A percentile compares a stretch with the other conserved stretches of the same genome.
Evolutionary conservation across 1,284 basidiomycete species (phyloP).

Genomic region (Cryptococcus sp.): DNA sequence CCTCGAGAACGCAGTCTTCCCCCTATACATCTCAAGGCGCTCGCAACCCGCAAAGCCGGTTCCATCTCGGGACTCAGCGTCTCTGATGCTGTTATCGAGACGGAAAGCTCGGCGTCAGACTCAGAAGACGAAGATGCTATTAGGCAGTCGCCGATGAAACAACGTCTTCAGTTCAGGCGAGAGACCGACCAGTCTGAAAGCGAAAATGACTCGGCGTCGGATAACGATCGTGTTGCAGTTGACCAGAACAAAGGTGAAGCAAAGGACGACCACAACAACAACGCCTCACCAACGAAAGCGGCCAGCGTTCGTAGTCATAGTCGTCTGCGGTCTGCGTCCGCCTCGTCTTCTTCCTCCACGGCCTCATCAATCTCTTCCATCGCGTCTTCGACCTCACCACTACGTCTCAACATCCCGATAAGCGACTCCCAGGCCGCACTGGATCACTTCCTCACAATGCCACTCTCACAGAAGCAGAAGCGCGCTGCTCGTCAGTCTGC

Average conservation of each 20-base stretch:
- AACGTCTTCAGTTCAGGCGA: background rate
- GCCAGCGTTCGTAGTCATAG: background rate
- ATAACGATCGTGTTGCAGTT: conserved; percentile 1
- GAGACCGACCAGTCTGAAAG: conserved; percentile 5
- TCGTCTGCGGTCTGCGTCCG: conserved; percentile 4
- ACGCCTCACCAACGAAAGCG: background rate
- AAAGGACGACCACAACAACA: background rate
- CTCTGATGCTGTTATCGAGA: conserved; percentile 47
- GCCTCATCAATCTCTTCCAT: background rate
- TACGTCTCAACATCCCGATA: background rate
- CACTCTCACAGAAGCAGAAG: conserved; percentile 30
- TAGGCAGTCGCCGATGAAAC: background rate
- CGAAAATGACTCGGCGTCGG: conserved; percentile 11
- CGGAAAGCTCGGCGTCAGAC: conserved; percentile 36
- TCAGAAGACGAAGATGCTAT: conserved; percentile 13
- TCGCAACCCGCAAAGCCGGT: conserved; percentile 29
- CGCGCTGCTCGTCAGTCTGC: conserved; percentile 32
- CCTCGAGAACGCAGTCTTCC: conserved; percentile 15
- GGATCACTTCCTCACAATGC: conserved; percentile 31
- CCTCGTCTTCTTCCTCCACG: conserved; percentile 8
- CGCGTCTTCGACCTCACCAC: background rate
- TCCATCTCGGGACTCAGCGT: conserved; percentile 44
- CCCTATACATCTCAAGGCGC: conserved; percentile 33
- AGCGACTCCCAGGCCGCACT: conserved; percentile 28
- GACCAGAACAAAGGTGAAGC: background rate